Base-by-base conservation (phyloP, 2,329 filamentous ascomycete species). In the Podosphaera aphanis region DNA sequence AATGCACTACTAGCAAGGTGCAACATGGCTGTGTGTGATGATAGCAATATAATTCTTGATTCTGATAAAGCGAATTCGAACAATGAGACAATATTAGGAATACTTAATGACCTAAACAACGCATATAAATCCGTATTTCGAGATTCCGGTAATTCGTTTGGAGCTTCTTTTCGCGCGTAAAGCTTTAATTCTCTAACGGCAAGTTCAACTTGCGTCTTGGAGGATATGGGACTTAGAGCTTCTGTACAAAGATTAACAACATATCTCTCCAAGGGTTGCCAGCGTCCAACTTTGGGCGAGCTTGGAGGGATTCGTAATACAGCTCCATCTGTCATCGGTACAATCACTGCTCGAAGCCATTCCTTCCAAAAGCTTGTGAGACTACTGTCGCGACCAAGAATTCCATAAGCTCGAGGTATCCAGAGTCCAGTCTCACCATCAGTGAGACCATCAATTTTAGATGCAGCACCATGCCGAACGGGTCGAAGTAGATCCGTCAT, bases 281-380 rank as follows among this genome's bases (percentile, higher is more conserved):
- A 98, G 58, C 85, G 76, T 39, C 90, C 90, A 51, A 93, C 77
- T 56, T 77, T 83, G 11, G 90, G 86, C 4, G 88, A 95, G 61
- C 80, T 93, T 8, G 83, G 69, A 5, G 90, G 84, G 6, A 98
- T 77, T 47, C 86, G 73, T 53, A 90, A 64, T 25, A 98, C 69
- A 13, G 71, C 76, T 18, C 88, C 84, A 58, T 93, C 85, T 1
- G 78, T 85, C 90, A 95, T 98, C 23, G 90, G 90, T 19, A 93
- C 83, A n/a, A 90, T 69, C 8, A 95, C 73, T 5, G 88, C 86
- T 61, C 84, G 80, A 42, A 98, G 71, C 90, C 90, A 98, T 60
- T 98, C 90, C 62, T 95, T 95, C 86, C 88, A 98, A 63, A 98
- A 95, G 27, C 77, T 74, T 51, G 86, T 85, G 63, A 92, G 73